Conservation (phyloP, 257 asterid species). For the Lycium ferocissimum region DNA sequence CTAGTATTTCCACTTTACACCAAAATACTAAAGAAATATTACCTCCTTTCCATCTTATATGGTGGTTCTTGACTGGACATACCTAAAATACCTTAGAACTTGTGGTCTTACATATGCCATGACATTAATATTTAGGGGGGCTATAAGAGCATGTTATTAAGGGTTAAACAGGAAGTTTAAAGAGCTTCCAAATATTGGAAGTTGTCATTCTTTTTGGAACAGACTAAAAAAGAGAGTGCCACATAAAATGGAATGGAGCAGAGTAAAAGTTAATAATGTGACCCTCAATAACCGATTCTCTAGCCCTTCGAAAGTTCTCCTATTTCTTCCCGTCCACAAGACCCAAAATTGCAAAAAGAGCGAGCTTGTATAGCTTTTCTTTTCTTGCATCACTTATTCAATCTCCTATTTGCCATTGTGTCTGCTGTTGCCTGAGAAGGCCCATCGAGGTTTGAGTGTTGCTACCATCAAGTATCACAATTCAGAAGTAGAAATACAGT, state of each 20-base stretch:
- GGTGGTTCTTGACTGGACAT: background rate
- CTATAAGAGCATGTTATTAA: background rate
- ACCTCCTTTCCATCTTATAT: background rate
- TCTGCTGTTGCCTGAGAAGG: background rate
- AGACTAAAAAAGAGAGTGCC: background rate
- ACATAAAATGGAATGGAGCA: background rate
- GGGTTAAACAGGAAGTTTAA: background rate
- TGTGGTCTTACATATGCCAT: background rate
- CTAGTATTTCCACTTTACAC: constrained; percentile 19
- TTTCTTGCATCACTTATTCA: background rate
- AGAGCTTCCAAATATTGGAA: background rate
- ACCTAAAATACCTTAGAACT: background rate
- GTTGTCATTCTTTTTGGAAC: background rate
- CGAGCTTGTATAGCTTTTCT: background rate
- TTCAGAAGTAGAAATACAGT: background rate
- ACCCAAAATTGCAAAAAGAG: background rate
- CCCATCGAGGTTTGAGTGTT: background rate
- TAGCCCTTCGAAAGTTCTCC: background rate
- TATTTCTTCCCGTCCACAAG: background rate
- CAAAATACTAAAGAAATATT: background rate
- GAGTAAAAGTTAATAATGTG: background rate
- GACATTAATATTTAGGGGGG: background rate
- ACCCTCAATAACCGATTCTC: background rate
- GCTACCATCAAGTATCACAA: background rate
- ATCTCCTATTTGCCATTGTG: background rate